Evolutionary conservation across 345 rosid genomes (phyloP).

Genomic region (Raphanus sativus): DNA sequence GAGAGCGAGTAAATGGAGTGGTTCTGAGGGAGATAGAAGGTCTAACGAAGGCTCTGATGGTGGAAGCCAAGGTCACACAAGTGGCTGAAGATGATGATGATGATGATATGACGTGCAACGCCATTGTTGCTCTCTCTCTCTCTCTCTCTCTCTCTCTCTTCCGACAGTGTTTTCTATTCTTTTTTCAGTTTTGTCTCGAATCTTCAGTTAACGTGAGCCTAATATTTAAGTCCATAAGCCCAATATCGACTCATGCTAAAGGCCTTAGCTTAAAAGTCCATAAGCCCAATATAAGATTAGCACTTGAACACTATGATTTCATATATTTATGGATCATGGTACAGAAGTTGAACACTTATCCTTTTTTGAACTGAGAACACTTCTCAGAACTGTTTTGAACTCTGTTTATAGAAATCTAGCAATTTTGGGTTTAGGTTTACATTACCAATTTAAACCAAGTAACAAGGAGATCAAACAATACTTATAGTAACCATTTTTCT

Average conservation of each 20-base stretch:
- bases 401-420: neutral
- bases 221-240: neutral
- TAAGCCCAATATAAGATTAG: too few relatives aligned
- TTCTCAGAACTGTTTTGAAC: too few relatives aligned
- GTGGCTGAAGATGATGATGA: constrained; percentile 41
- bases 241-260: neutral
- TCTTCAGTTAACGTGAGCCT: constrained; percentile 6
- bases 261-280: too few relatives aligned
- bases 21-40: constrained; percentile 11
- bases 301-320: too few relatives aligned
- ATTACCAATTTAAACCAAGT: neutral
- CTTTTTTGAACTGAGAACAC: too few relatives aligned
- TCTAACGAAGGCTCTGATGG: constrained; percentile 13
- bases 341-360: too few relatives aligned
- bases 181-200: neutral
- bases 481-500: neutral
- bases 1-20: constrained; percentile 15
- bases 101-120: constrained; percentile 37
- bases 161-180: neutral
- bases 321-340: too few relatives aligned
- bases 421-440: neutral
- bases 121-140: constrained; percentile 32
- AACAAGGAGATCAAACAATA: neutral
- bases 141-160: neutral
- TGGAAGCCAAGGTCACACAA: constrained; percentile 23